These are phyloP conservation scores for Solanum chacoense DNA, from an alignment of 305 asterid species.

Conservation along the genomic window DNA sequence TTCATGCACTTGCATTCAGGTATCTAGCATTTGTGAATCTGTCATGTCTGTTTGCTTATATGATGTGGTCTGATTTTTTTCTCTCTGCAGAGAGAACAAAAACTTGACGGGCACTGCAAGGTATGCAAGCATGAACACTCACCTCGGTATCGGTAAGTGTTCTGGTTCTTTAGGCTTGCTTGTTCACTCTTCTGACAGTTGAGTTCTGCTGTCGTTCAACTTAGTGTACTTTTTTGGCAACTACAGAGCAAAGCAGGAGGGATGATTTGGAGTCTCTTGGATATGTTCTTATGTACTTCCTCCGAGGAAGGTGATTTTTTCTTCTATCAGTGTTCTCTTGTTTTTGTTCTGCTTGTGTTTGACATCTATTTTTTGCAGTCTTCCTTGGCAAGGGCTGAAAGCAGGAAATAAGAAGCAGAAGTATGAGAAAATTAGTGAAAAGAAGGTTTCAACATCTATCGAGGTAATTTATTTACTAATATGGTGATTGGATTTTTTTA, in stretches of 20 bases:
- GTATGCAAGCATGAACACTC: conserved; percentile 27
- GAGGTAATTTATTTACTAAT: conserved; percentile 9
- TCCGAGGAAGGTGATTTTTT: conserved; percentile 16
- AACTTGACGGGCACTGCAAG: conserved; percentile 23
- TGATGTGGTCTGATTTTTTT: neutral
- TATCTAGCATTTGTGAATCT: neutral
- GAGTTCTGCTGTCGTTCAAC: neutral
- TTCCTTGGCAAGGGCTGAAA: conserved; percentile 26
- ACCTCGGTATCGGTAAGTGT: conserved; percentile 18
- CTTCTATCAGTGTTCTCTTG: neutral
- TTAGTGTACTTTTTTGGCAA: neutral
- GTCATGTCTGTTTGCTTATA: neutral
- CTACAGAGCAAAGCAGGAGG: conserved; percentile 22
- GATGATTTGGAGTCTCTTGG: conserved; percentile 27
- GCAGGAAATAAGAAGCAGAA: conserved; percentile 23
- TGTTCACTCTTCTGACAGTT: neutral
- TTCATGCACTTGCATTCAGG: neutral
- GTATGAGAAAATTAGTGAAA: conserved; percentile 21
- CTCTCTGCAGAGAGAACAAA: conserved; percentile 16
- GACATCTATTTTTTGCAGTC: conserved; percentile 9
- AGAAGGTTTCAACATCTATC: conserved; percentile 16
- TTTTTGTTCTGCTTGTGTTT: neutral
- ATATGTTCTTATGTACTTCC: conserved; percentile 20
- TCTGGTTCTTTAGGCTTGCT: neutral
- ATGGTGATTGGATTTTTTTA: neutral